Base-by-base conservation (phyloP, 1,284 basidiomycete genomes). In the Leccinum fuscescens region DNA sequence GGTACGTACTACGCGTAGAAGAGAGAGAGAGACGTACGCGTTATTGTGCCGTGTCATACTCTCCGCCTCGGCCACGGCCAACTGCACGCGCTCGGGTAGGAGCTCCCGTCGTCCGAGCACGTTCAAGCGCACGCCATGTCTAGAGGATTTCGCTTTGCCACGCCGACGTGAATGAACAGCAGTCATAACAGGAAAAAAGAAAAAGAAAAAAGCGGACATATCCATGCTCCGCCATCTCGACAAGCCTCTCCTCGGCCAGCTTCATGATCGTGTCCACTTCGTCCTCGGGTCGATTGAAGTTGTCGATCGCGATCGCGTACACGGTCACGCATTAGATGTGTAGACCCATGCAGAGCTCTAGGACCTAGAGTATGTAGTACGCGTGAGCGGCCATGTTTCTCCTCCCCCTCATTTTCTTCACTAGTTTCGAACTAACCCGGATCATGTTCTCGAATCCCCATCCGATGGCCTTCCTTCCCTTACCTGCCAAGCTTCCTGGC, bases 221-320 rank as follows among this genome's bases (percentile, higher is more conserved):
- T 94, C 93, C 95, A 15, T 49, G 22, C 48, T 49, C 14, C 22
- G 48, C 48, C 20, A 49, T 49, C 48, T 49, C 48, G 48, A 49
- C 48, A 24, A 49, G 48, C 48, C 15, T 49, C 48, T 24, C 48
- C 49, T 51, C 24, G n/a, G 49, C 24, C 14, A 99, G 78, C 17
- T 80, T 76, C 94, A 99, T 96, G 62, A 99, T 79, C 6, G 88
- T 87, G 42, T 90, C 85, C 1, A 99, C 94, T 74, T 99, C 97
- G 6, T 88, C 86, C 57, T 84, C 79, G 1, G 89, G 82, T n/a
- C 97, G 83, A 65, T 92, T 92, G 78, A 99, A 99, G 77, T 99
- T 99, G 72, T 98, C 95, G 62, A 99, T 96, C 1, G 96, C 88
- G 75, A 99, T 99, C 4, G 95, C 94, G 70, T 97, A 99, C 9